A percentile compares a stretch with the other conserved stretches of the same genome.
These are phyloP conservation scores for Stachybotrys echinatus DNA, from an alignment of 2,329 filamentous ascomycete genomes.

Conservation along the genomic window DNA sequence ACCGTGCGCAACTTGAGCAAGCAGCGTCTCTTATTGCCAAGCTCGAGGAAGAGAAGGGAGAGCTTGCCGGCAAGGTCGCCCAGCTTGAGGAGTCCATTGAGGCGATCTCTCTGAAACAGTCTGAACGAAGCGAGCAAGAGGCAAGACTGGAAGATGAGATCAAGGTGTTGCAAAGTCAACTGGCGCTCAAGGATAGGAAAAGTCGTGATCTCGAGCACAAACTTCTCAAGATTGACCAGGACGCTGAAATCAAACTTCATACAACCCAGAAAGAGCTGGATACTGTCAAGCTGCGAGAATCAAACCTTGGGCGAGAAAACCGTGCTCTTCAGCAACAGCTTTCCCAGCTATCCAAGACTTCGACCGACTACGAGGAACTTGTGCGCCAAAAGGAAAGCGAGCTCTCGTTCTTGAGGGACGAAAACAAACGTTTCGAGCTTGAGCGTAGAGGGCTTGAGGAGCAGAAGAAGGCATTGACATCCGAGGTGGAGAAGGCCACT, in stretches of 20 bases:
- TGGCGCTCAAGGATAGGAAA: constrained; percentile 85
- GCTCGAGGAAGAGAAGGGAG: constrained; percentile 80
- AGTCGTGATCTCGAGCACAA: constrained; percentile 80
- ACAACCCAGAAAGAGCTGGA: constrained; percentile 75
- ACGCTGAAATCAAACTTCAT: constrained; percentile 79
- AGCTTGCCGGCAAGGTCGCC: constrained; percentile 61
- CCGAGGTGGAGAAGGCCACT: constrained; percentile 75
- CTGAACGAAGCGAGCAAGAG: constrained; percentile 71
- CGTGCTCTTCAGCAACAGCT: constrained; percentile 79
- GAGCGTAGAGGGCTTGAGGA: constrained; percentile 75
- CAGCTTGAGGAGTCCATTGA: constrained; percentile 67
- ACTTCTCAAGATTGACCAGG: constrained; percentile 79
- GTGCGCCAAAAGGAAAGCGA: constrained; percentile 94
- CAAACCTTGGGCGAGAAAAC: constrained; percentile 75
- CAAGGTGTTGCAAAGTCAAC: constrained; percentile 85
- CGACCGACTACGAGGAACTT: constrained; percentile 91
- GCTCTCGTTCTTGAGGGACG: constrained; percentile 74
- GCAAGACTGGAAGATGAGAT: constrained; percentile 75
- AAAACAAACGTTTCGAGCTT: constrained; percentile 76
- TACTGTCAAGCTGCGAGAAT: constrained; percentile 65
- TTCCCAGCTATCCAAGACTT: constrained; percentile 80
- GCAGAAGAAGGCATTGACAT: constrained; percentile 65
- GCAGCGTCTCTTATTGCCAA: constrained; percentile 81
- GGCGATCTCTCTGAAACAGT: constrained; percentile 64
- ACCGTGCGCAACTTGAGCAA: constrained; percentile 80